These are phyloP conservation scores for Brassica hybrid DNA, from an alignment of 441 rosid genomes.

Conservation along the genomic window DNA sequence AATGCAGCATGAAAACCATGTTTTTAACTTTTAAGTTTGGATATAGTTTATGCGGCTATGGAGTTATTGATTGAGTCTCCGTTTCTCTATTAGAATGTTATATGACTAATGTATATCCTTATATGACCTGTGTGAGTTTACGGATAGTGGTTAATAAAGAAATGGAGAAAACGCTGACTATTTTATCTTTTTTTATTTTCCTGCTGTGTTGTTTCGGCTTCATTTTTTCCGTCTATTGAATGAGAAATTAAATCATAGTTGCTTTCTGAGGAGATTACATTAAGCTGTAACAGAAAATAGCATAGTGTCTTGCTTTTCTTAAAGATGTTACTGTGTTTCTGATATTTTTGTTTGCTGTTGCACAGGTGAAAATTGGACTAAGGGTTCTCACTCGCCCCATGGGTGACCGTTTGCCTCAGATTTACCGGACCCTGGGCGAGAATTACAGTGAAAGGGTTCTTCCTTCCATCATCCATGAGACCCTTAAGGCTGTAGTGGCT, in stretches of 20 bases:
- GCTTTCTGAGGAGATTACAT: background rate
- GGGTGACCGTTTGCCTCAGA: conserved; percentile 67
- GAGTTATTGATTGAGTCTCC: no score
- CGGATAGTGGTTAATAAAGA: background rate
- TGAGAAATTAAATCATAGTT: background rate
- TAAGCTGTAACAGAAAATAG: background rate
- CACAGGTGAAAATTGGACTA: conserved; percentile 90
- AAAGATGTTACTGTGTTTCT: conserved; percentile 10
- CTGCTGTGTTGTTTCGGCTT: background rate
- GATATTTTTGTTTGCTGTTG: conserved; percentile 10
- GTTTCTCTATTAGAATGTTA: conserved; percentile 1
- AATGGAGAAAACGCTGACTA: background rate
- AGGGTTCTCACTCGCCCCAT: conserved; percentile 94
- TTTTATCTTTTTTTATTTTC: background rate
- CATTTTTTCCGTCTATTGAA: background rate
- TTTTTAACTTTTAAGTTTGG: no score
- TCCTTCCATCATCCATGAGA: conserved; percentile 93
- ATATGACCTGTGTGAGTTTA: background rate
- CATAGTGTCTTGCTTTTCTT: background rate
- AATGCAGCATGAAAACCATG: no score
- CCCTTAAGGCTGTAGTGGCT: conserved; percentile 92
- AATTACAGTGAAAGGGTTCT: conserved; percentile 89
- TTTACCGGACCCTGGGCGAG: conserved; percentile 86
- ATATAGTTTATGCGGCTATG: no score
- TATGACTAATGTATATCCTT: background rate